These are phyloP conservation scores for Peronospora destructor DNA, from an alignment of 352 stramenopile genomes.

Conservation along the genomic window DNA sequence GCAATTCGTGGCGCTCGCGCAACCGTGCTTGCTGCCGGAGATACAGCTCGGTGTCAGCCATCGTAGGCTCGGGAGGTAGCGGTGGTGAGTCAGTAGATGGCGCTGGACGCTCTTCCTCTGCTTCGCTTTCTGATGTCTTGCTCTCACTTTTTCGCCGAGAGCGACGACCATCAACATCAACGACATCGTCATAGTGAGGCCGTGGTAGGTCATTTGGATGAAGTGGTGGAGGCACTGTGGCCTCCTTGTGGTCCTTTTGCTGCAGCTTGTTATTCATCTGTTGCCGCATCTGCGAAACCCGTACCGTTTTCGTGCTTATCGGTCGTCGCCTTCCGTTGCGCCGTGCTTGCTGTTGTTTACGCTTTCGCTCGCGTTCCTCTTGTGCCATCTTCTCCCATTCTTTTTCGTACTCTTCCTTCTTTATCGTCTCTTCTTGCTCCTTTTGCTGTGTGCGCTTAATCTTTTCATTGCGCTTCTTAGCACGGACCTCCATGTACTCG, in stretches of 20 bases:
- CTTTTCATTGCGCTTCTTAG: slow-evolving; percentile 73
- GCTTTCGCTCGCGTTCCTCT: slow-evolving; percentile 75
- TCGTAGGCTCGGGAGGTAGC: slow-evolving; percentile 59
- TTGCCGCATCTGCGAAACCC: slow-evolving; percentile 79
- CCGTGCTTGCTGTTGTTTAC: slow-evolving; percentile 69
- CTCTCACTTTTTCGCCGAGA: slow-evolving; percentile 39
- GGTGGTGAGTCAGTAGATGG: slow-evolving; percentile 35
- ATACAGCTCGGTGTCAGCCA: slow-evolving; percentile 72
- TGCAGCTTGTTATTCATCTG: slow-evolving; percentile 72
- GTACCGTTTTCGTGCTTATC: slow-evolving; percentile 76
- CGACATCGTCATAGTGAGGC: slow-evolving; percentile 25
- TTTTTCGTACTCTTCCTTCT: slow-evolving; percentile 82
- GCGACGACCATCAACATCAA: slow-evolving; percentile 27
- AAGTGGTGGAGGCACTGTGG: slow-evolving; percentile 6
- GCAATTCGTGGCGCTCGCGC: slow-evolving; percentile 70
- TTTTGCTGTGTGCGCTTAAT: slow-evolving; percentile 67
- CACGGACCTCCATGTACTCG: slow-evolving; percentile 81
- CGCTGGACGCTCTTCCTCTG: slow-evolving; percentile 23
- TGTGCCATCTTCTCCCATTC: slow-evolving; percentile 87
- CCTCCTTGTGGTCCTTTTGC: slow-evolving; percentile 38
- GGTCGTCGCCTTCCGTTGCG: slow-evolving; percentile 59
- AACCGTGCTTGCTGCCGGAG: slow-evolving; percentile 74
- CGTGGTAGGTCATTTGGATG: slow-evolving; percentile 21
- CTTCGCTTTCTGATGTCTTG: slow-evolving; percentile 58
- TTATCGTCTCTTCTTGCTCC: slow-evolving; percentile 63